phyloP scores from a whole-genome alignment of 306 rosid genomes.

The Trifolium dubium region DNA sequence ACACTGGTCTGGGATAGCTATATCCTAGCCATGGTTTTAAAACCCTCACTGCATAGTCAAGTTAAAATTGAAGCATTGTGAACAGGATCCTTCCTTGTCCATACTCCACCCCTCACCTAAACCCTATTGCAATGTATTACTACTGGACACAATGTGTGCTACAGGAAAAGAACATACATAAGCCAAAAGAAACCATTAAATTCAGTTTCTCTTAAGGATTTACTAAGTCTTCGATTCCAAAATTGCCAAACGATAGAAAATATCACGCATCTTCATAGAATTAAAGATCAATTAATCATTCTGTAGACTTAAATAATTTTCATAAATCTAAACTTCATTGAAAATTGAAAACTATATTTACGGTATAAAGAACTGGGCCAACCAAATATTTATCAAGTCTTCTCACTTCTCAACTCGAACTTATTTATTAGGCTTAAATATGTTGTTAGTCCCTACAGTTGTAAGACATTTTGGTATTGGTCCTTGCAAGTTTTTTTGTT shows the following conservation, averaged over 20 bases:
- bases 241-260: slow-evolving; percentile 18
- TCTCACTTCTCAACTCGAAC: slow-evolving; percentile 1
- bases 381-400: slow-evolving; percentile 3
- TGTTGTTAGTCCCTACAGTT: too few relatives aligned
- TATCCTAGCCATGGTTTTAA: not conserved
- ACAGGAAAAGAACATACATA: slow-evolving; percentile 9
- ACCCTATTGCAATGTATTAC: slow-evolving; percentile 22
- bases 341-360: slow-evolving; percentile 21
- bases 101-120: not conserved
- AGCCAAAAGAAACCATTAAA: slow-evolving; percentile 28
- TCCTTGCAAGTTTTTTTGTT: too few relatives aligned
- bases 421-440: not conserved
- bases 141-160: not conserved
- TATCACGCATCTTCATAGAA: slow-evolving; percentile 18
- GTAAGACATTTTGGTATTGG: too few relatives aligned
- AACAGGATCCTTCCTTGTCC: not conserved
- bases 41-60: slow-evolving; percentile 9
- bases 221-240: not conserved
- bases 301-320: slow-evolving; percentile 4
- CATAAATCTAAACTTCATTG: slow-evolving; percentile 10
- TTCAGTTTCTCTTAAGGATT: slow-evolving; percentile 8
- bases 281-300: slow-evolving; percentile 19
- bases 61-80: not conserved
- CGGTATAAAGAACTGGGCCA: not conserved
- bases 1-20: slow-evolving; percentile 3